Percentiles rank a stretch among this genome's conserved stretches.
phyloP scores from a whole-genome alignment of 306 rosid genomes.

The Comarum palustre region DNA sequence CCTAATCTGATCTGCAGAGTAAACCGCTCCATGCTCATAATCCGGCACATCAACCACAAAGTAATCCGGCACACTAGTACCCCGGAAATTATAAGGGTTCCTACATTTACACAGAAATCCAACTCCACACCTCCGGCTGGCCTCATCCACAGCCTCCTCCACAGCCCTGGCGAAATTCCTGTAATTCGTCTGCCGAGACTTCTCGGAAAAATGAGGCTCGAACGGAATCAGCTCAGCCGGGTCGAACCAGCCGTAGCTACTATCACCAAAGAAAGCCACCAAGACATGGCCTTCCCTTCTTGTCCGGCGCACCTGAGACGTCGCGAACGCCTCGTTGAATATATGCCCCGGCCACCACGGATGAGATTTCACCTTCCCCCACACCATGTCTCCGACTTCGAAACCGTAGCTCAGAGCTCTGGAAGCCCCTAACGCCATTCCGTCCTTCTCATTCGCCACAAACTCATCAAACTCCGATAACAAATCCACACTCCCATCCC shows the following conservation, averaged over 20 bases:
- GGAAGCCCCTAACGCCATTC: constrained; percentile 39
- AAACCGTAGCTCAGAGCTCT: constrained; percentile 63
- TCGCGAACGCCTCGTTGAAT: constrained; percentile 66
- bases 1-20: constrained; percentile 60
- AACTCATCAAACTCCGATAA: constrained; percentile 72
- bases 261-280: constrained; percentile 95
- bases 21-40: constrained; percentile 68
- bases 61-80: constrained; percentile 53
- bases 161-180: constrained; percentile 69
- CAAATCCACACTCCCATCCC: constrained; percentile 26
- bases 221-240: constrained; percentile 78
- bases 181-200: constrained; percentile 64
- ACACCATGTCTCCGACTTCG: constrained; percentile 86
- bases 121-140: constrained; percentile 63
- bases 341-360: constrained; percentile 99
- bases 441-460: constrained; percentile 68
- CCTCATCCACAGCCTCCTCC: constrained; percentile 93
- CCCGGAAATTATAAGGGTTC: constrained; percentile 49
- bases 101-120: constrained; percentile 77
- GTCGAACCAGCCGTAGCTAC: constrained; percentile 98
- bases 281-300: constrained; percentile 71
- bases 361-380: constrained; percentile 99
- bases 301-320: constrained; percentile 67
- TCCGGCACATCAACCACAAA: constrained; percentile 76
- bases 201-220: constrained; percentile 63